Evolutionary conservation across 1,139 yeast genomes (phyloP), one percentile per base, ranked within the genome.

Genomic region (Protomyces pachydermus): DNA sequence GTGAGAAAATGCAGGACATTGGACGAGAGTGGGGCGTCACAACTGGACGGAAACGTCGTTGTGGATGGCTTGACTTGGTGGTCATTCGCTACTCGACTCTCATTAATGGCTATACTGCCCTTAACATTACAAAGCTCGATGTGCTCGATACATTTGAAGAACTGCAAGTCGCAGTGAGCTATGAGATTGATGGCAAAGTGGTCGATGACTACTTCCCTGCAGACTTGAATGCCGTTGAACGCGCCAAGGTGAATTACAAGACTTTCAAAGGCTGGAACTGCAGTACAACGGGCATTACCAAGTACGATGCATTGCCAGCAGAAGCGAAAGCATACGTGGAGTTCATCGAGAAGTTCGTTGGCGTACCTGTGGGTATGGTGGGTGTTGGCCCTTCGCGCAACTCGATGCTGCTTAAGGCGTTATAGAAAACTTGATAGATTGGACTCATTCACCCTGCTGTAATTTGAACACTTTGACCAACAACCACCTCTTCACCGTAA

Each of bases 381-480:
- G 99, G 99, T 74, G 95, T 96, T 66, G 99, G 99, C 68, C 98
- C 98, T 68, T 96, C 91, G 62, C 88, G 98, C 80, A 96, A 77
- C 60, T 73, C 61, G 45, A 60, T 66, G 37, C 53, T 66, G 45
- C 35, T 66, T 25, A 60, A 60, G 58, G 51, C 48, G 48, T 18
- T 42, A 14, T 50, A 50, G 53, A 50, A 46, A 46, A 46, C 14
- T 46, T 46, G 20, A 16, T 46, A 42, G 32, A 48, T 38, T 39
- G 46, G 46, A 18, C 18, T 39, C 18, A 39, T 28, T 6, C 32
- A 6, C 4, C 32, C 32, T 28, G 32, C 32, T 28, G 32, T 28
- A 28, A 28, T 28, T 28, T 28, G 32, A 38, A 3, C 42, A 38
- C 42, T 38, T 38, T 14, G 10, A 38, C 8, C 42, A 12, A 38